Base-by-base conservation (phyloP, 2,329 filamentous ascomycete species). In the Xenoacremonium recifei region DNA sequence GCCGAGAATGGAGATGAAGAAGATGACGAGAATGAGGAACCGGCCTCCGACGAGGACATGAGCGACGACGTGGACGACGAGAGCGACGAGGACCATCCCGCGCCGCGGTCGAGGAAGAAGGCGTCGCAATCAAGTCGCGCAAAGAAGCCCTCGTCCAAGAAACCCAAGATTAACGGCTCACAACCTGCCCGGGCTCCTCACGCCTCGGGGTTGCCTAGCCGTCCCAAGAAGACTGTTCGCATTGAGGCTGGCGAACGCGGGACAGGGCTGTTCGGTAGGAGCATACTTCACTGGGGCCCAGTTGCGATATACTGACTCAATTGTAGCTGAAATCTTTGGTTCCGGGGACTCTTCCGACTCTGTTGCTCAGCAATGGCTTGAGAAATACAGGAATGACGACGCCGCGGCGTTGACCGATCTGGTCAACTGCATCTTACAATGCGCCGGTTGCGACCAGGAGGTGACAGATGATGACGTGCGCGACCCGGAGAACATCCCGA, bases 401-500 rank as follows among this genome's bases (percentile, higher is more conserved):
- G 69, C 73, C 13, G 68, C 64, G 20, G 79, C 80, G 10, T 67
- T 85, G 49, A 73, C 76, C 13, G 80, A 85, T 36, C 67, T 86
- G 40, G 75, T 87, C 54, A 86, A 85, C 64, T 84, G 82, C 51
- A 76, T 85, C 25, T 66, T 87, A 27, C 77, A 80, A 57, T 79
- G 87, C 48, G 82, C 91, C 15, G 93, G 93, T 21, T 95, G 91
- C 62, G 81, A 89, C 40, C 75, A 88, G 40, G 79, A 86, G 52
- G 80, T 99, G 40, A 86, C 84, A 9, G 78, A 80, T 29, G 84
- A 93, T 60, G 90, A 97, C 62, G 88, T 96, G 50, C 82, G 85
- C 51, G 92, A 99, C 61, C 82, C 89, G 6, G 93, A 99, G 62
- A 90, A 93, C 59, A 88, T 85, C 35, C 81, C 87, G 15, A 84